Conservation (phyloP, 148 eudicot genomes). For the Euryodendron excelsum region DNA sequence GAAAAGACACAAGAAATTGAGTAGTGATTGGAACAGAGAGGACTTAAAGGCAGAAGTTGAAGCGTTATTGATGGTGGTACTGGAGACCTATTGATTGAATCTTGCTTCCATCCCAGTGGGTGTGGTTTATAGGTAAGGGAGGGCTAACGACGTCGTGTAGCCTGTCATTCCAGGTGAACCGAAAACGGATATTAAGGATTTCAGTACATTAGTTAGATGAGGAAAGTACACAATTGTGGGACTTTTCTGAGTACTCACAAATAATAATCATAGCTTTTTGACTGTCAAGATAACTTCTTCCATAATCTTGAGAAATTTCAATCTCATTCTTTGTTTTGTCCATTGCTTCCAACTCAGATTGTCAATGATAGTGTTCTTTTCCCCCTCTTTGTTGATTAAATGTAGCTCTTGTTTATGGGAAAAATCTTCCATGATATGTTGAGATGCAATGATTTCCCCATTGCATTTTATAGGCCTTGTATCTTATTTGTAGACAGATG, state of each 20-base stretch:
- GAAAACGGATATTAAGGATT: background rate
- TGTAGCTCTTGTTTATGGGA: background rate
- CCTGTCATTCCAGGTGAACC: background rate
- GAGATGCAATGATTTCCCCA: background rate
- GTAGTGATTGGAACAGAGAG: background rate
- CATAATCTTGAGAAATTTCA: no score
- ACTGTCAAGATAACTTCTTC: no score
- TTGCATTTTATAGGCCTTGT: background rate
- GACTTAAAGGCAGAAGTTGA: no score
- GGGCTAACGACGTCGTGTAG: background rate
- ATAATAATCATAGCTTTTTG: background rate
- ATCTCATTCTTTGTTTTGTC: no score
- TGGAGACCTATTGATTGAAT: no score
- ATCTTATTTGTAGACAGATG: background rate
- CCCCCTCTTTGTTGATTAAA: background rate
- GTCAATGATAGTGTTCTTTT: background rate
- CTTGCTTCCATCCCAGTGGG: background rate
- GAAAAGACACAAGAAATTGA: no score
- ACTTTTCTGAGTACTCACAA: background rate
- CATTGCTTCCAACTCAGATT: no score
- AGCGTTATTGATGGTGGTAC: no score
- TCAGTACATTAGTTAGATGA: background rate
- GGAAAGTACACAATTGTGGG: constrained; percentile 1
- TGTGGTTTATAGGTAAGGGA: background rate
- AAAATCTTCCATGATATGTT: background rate